Evolutionary conservation across 768 basidiomycete species (phyloP), one percentile per base, ranked within the genome.

Genomic region (Fomitopsis serialis): DNA sequence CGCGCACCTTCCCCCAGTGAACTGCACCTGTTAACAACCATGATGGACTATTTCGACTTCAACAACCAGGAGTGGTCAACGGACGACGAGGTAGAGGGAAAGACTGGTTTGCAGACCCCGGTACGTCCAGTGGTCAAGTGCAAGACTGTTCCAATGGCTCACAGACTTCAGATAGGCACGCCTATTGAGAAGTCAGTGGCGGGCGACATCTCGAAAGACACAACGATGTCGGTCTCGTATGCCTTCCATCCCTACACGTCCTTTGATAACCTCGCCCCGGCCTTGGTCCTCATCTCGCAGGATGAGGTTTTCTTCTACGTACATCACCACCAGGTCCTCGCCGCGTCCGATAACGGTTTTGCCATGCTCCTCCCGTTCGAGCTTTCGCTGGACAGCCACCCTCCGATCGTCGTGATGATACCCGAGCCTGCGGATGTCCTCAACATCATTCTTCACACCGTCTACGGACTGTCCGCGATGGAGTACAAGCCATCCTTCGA

Each of bases 221-320:
- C 11, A 32, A 5, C 5, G 37, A 17, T 45, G 5, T 87, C 88
- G 1, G 80, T 91, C 25, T 91, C 89, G 6, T 90, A 89, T 27
- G 85, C 86, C 0, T 92, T 92, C 69, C 82, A 77, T 62, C 87
- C 88, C 2, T 79, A 78, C 29, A 79, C 84, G 2, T 54, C 79
- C 53, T 74, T 78, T 56, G 72, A 78, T 42, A 59, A 76, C 0
- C 60, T 74, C 15, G 72, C 72, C 2, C 80, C 86, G 1, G 84
- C 92, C 65, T 57, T 81, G 34, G 72, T 84, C 57, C 69, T 89
- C 44, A 68, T 87, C 49, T 83, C 88, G 3, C 75, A 80, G 24
- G 90, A 92, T 61, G 75, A 78, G 12, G 86, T 92, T 44, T 88
- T 88, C 68, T 92, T 92, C 75, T 89, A 91, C 62, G 84, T 84